Conservation (phyloP, 495 filamentous ascomycete genomes). For the Cladorrhinum samala region DNA sequence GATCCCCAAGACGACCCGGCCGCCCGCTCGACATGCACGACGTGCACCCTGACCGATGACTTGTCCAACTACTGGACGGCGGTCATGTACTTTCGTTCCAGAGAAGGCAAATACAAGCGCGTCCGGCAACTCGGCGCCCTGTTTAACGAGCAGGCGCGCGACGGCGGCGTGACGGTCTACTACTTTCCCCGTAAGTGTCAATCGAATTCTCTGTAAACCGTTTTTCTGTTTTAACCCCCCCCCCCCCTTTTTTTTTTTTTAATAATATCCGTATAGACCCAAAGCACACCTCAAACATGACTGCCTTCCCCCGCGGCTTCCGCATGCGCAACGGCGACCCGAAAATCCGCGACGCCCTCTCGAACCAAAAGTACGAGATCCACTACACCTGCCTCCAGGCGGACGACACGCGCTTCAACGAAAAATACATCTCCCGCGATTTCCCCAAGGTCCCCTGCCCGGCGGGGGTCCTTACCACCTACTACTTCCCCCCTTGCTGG, state of each 20-base stretch:
- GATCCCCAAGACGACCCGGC: slow-evolving; percentile 11
- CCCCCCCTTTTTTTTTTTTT: neutral
- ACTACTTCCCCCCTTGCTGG: slow-evolving; percentile 39
- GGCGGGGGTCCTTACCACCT: slow-evolving; percentile 36
- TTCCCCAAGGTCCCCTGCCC: slow-evolving; percentile 18
- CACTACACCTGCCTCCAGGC: too few relatives aligned
- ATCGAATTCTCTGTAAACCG: neutral
- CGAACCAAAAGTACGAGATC: too few relatives aligned
- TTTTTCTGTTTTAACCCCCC: neutral
- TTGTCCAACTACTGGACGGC: slow-evolving; percentile 34
- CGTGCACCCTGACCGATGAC: slow-evolving; percentile 20
- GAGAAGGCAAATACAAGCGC: slow-evolving; percentile 29
- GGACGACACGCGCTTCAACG: neutral
- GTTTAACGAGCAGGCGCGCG: neutral
- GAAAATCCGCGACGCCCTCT: too few relatives aligned
- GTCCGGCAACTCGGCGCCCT: slow-evolving; percentile 15
- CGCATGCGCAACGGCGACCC: too few relatives aligned
- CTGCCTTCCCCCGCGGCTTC: too few relatives aligned
- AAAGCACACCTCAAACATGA: too few relatives aligned
- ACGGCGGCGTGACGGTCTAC: slow-evolving; percentile 32
- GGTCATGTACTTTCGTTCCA: slow-evolving; percentile 24
- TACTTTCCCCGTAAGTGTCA: slow-evolving; percentile 7
- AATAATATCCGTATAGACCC: neutral
- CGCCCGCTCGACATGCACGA: slow-evolving; percentile 17
- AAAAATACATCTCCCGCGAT: slow-evolving; percentile 13